Conservation (phyloP, 1,284 basidiomycete species). For the Malassezia cuniculi region DNA sequence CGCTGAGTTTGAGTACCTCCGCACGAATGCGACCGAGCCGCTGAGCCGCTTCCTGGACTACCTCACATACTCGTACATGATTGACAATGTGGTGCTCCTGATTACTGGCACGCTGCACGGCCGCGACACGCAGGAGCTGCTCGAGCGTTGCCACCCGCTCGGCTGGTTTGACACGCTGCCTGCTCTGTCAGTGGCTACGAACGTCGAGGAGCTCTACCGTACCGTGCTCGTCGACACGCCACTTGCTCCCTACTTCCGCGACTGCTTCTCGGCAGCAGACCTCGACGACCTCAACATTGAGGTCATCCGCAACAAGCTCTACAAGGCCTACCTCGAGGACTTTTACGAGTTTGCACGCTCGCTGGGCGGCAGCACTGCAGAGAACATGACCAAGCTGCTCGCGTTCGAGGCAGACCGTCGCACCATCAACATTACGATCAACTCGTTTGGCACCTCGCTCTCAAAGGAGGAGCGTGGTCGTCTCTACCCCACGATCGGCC, state of each 20-base stretch:
- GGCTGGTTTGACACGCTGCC: conserved; percentile 98
- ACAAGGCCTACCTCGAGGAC: conserved; percentile 98
- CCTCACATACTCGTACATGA: conserved; percentile 99
- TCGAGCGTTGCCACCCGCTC: conserved; percentile 91
- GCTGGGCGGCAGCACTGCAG: conserved; percentile 52
- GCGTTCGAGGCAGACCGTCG: conserved; percentile 93
- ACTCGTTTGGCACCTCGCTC: conserved; percentile 91
- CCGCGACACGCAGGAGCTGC: conserved; percentile 87
- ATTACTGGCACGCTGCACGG: conserved; percentile 97
- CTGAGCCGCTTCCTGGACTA: conserved; percentile 90
- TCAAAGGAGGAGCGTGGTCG: conserved; percentile 90
- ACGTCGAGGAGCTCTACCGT: conserved; percentile 96
- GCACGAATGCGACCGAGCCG: conserved; percentile 79
- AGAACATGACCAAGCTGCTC: conserved; percentile 55
- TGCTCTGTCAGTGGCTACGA: conserved; percentile 94
- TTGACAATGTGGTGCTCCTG: conserved; percentile 94
- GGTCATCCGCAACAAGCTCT: conserved; percentile 98
- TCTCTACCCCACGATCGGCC: conserved; percentile 84
- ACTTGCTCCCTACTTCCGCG: conserved; percentile 89
- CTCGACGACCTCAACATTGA: conserved; percentile 99
- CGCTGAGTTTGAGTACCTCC: conserved; percentile 88
- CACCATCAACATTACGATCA: conserved; percentile 96
- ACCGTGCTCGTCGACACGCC: conserved; percentile 95
- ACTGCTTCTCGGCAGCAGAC: conserved; percentile 85
- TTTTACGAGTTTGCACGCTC: conserved; percentile 73